These are phyloP conservation scores for Circinella umbellata DNA, from an alignment of 371 early-diverging fungal genomes.

Conservation along the genomic window DNA sequence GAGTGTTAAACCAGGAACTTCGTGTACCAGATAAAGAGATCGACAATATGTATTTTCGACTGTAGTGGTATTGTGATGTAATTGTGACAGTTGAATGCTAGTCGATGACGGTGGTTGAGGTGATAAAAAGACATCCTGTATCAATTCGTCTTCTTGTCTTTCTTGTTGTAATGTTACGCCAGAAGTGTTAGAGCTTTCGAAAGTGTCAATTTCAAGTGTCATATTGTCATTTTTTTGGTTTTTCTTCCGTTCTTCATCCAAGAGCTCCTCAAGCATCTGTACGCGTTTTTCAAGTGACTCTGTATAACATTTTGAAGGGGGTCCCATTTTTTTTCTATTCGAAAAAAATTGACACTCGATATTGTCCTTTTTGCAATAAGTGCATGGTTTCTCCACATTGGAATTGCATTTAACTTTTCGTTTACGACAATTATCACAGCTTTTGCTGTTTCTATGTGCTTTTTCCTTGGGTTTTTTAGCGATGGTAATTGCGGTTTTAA, in stretches of 20 bases:
- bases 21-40: not conserved
- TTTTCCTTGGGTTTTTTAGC: too few species aligned
- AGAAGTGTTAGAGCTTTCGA: too few species aligned
- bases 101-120: too few species aligned
- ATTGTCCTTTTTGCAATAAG: not conserved
- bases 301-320: not conserved
- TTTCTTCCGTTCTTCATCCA: not conserved
- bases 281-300: not conserved
- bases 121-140: too few species aligned
- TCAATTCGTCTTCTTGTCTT: too few species aligned
- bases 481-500: too few species aligned
- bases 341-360: not conserved
- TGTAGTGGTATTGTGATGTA: too few species aligned
- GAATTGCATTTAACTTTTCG: not conserved
- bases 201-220: too few species aligned
- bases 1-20: not conserved
- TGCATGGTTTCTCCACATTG: not conserved
- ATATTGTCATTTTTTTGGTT: not conserved
- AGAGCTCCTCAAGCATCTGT: not conserved
- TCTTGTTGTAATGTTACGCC: too few species aligned
- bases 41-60: too few species aligned
- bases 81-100: too few species aligned
- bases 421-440: conserved; percentile 6
- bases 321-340: not conserved
- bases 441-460: not conserved